Evolutionary conservation across 139 green algal species (phyloP).

Genomic region (Chloropicon primus): DNA sequence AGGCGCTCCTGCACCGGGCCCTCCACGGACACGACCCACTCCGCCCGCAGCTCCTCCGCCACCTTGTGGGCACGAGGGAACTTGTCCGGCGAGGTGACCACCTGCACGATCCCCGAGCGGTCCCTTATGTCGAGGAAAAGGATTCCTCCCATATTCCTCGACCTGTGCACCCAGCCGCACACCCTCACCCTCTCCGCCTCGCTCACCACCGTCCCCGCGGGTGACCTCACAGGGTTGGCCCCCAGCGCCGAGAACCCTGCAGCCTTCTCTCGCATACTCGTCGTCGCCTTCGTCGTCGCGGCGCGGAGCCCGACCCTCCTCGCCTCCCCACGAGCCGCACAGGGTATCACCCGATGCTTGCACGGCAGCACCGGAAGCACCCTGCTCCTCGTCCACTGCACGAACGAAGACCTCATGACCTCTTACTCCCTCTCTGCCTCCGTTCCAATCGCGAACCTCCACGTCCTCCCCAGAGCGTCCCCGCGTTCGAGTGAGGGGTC

Average conservation of each 20-base stretch:
- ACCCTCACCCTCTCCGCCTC: background rate
- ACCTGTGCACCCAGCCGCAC: slow-evolving; percentile 28
- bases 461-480: no score
- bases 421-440: background rate
- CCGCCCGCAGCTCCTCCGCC: slow-evolving; percentile 48
- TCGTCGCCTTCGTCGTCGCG: no score
- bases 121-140: slow-evolving; percentile 89
- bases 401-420: background rate
- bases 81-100: slow-evolving; percentile 9
- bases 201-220: background rate
- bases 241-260: background rate
- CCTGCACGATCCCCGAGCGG: slow-evolving; percentile 84
- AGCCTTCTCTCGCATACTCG: no score
- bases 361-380: background rate
- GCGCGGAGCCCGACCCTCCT: no score
- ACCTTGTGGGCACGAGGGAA: slow-evolving; percentile 4
- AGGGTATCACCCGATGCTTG: background rate
- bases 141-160: slow-evolving; percentile 81
- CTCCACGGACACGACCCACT: slow-evolving; percentile 76
- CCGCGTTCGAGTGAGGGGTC: no score
- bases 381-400: background rate
- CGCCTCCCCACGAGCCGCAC: no score
- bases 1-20: slow-evolving; percentile 56
- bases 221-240: background rate
- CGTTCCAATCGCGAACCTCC: no score